These are phyloP conservation scores for Calonectria hawksworthii DNA, from an alignment of 2,329 filamentous ascomycete species.

Conservation along the genomic window DNA sequence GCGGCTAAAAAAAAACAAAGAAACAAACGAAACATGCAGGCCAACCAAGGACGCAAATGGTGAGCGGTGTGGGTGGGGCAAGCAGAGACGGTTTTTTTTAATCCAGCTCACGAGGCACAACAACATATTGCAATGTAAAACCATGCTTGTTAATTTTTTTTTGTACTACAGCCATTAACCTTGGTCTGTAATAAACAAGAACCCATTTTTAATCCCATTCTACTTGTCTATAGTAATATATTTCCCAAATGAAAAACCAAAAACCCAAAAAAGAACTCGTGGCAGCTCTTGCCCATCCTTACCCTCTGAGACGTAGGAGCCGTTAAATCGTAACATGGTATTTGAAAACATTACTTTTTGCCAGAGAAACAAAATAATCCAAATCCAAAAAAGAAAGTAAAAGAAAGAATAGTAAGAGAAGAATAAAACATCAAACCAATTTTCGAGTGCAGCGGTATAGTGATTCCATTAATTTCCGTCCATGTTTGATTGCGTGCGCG, in stretches of 20 bases:
- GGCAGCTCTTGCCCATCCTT: neutral
- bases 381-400: neutral
- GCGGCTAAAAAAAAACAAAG: neutral
- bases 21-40: neutral
- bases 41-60: neutral
- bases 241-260: neutral
- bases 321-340: neutral
- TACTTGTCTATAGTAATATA: neutral
- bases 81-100: neutral
- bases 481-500: neutral
- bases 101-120: neutral
- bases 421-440: neutral
- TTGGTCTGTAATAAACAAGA: neutral
- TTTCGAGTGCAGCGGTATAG: neutral
- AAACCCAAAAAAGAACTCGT: neutral
- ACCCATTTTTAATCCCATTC: neutral
- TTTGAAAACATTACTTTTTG: neutral
- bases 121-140: neutral
- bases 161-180: conserved; percentile 2
- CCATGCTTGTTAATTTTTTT: neutral
- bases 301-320: neutral
- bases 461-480: conserved; percentile 3
- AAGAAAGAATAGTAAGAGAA: neutral
- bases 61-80: neutral
- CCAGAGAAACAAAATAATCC: neutral